Evolutionary conservation across 1,284 basidiomycete species (phyloP).

Genomic region (Sphagnurus paluster): DNA sequence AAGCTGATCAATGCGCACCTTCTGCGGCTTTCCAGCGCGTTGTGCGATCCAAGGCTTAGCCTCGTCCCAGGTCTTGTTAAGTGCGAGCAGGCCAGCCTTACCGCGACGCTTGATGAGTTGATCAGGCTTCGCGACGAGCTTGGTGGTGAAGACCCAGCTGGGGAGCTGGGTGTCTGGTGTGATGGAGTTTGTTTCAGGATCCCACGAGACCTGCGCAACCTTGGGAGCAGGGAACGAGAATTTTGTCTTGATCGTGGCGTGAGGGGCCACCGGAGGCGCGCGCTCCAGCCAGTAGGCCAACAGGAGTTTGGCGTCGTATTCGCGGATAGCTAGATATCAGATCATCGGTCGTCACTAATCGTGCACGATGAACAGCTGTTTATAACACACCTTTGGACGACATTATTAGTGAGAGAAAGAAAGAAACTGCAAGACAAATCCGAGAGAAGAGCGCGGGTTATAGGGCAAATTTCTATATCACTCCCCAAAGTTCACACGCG

Average conservation of each 20-base stretch:
- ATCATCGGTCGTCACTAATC: constrained; percentile 9
- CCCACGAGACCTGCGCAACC: constrained; percentile 88
- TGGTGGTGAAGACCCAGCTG: constrained; percentile 78
- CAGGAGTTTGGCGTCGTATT: constrained; percentile 94
- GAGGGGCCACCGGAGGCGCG: constrained; percentile 58
- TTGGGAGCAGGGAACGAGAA: constrained; percentile 69
- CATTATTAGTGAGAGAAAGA: constrained; percentile 32
- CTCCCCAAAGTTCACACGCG: constrained; percentile 29
- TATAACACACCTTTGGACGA: constrained; percentile 48
- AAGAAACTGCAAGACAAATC: constrained; percentile 13
- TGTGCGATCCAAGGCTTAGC: constrained; percentile 87
- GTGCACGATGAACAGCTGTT: constrained; percentile 6
- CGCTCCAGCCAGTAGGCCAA: constrained; percentile 93
- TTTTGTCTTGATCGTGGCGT: constrained; percentile 54
- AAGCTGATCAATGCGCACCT: constrained; percentile 54
- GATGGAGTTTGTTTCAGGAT: constrained; percentile 79
- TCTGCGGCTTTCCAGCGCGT: constrained; percentile 91
- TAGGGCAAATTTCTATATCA: constrained; percentile 26
- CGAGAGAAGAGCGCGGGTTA: constrained; percentile 18
- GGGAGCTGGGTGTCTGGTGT: constrained; percentile 59
- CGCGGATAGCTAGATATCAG: constrained; percentile 71
- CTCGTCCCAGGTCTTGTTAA: constrained; percentile 93
- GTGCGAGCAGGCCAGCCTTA: constrained; percentile 92
- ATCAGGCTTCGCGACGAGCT: constrained; percentile 94
- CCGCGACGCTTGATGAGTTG: constrained; percentile 99